These are phyloP conservation scores for Penicillium verrucosum DNA, from an alignment of 2,329 filamentous ascomycete species.

Conservation along the genomic window DNA sequence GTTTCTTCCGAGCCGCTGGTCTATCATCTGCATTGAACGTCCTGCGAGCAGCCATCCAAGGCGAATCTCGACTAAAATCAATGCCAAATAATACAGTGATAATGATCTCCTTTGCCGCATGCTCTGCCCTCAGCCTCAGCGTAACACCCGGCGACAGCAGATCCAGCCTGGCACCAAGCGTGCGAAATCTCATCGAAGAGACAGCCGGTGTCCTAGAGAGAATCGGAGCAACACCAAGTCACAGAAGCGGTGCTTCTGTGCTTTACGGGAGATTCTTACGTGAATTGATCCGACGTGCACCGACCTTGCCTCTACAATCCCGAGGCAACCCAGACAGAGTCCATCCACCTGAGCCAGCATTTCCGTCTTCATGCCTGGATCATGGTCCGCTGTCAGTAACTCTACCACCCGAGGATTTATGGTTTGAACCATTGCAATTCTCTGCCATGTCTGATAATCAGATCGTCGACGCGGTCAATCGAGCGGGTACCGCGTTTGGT, in stretches of 20 bases:
- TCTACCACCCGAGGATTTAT: constrained; percentile 35
- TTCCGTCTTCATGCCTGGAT: constrained; percentile 10
- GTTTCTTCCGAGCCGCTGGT: constrained; percentile 69
- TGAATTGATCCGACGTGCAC: constrained; percentile 45
- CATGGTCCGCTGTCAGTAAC: constrained; percentile 13
- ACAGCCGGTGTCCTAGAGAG: constrained; percentile 66
- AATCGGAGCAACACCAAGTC: constrained; percentile 63
- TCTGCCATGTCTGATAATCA: constrained; percentile 69
- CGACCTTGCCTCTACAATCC: constrained; percentile 20
- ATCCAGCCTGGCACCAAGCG: constrained; percentile 60
- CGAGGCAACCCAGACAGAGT: constrained; percentile 5
- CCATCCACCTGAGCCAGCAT: constrained; percentile 12
- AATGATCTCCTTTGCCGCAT: constrained; percentile 74
- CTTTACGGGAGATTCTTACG: constrained; percentile 57
- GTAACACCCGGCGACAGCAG: constrained; percentile 55
- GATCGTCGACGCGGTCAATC: constrained; percentile 63
- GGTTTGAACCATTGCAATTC: constrained; percentile 58
- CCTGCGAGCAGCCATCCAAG: constrained; percentile 69
- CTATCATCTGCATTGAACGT: constrained; percentile 72
- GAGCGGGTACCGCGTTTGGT: constrained; percentile 59
- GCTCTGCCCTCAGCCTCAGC: constrained; percentile 64
- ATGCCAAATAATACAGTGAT: constrained; percentile 78
- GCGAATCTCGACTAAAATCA: constrained; percentile 65
- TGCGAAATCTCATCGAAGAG: constrained; percentile 64
- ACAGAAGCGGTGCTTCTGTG: constrained; percentile 64